These are phyloP conservation scores for Fusarium pseudoanthophilum DNA, from an alignment of 2,329 filamentous ascomycete species.

Conservation along the genomic window DNA sequence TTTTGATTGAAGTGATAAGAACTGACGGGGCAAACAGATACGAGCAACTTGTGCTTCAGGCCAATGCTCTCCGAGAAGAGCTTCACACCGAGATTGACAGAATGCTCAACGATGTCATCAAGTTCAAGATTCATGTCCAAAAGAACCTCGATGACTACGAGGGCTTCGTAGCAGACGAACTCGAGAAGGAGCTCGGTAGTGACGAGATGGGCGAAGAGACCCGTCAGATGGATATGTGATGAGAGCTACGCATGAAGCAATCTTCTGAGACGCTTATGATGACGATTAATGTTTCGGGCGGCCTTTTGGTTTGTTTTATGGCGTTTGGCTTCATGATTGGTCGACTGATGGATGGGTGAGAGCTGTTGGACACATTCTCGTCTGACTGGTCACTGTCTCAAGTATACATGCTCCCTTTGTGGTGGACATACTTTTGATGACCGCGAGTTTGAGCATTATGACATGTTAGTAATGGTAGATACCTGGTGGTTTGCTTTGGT, in stretches of 20 bases:
- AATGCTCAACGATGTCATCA: slow-evolving; percentile 96
- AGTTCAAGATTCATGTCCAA: slow-evolving; percentile 98
- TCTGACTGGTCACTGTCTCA: slow-evolving; percentile 26
- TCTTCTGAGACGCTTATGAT: slow-evolving; percentile 40
- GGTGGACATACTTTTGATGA: slow-evolving; percentile 22
- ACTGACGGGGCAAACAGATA: slow-evolving; percentile 65
- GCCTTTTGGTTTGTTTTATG: slow-evolving; percentile 32
- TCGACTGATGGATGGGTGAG: not conserved
- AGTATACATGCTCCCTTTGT: slow-evolving; percentile 11
- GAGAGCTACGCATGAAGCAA: slow-evolving; percentile 27
- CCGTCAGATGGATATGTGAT: slow-evolving; percentile 56
- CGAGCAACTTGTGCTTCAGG: slow-evolving; percentile 88
- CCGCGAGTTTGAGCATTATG: slow-evolving; percentile 15
- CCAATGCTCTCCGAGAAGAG: slow-evolving; percentile 89
- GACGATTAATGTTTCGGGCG: slow-evolving; percentile 33
- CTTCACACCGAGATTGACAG: slow-evolving; percentile 97
- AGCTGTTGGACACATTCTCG: slow-evolving; percentile 19
- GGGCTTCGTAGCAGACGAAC: slow-evolving; percentile 89
- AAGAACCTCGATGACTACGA: slow-evolving; percentile 94
- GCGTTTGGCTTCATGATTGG: slow-evolving; percentile 32
- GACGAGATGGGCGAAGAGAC: slow-evolving; percentile 68
- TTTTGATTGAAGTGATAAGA: not conserved
- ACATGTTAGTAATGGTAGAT: slow-evolving; percentile 27
- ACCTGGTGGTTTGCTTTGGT: slow-evolving; percentile 32
- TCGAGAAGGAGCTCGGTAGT: slow-evolving; percentile 83